Evolutionary conservation across 2,329 filamentous ascomycete species (phyloP).

Genomic region (Xylariaceae sp.): DNA sequence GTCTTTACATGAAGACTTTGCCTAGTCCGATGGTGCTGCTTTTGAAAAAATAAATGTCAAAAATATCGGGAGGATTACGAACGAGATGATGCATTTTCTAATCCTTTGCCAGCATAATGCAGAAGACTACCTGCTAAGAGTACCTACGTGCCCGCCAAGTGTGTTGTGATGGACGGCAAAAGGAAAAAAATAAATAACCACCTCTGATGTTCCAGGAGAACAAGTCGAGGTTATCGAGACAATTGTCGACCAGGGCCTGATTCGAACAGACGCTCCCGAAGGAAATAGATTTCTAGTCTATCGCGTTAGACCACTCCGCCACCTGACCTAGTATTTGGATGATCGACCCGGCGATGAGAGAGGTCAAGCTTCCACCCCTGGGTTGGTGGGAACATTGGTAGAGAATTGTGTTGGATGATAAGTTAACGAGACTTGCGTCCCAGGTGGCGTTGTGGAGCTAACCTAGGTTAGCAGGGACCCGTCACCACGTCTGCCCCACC

Average conservation of each 20-base stretch:
- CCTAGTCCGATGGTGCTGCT: too few species aligned
- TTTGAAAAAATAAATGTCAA: too few species aligned
- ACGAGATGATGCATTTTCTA: too few species aligned
- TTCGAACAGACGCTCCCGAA: constrained; percentile 13
- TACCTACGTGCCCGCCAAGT: too few species aligned
- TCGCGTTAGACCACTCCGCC: constrained; percentile 7
- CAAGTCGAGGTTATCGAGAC: background rate
- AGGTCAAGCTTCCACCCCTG: background rate
- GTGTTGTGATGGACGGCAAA: too few species aligned
- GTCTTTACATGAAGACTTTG: too few species aligned
- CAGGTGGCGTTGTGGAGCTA: background rate
- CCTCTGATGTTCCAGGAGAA: background rate
- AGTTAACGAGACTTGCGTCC: background rate
- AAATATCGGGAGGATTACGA: too few species aligned
- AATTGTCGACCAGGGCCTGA: constrained; percentile 8
- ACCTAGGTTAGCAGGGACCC: background rate
- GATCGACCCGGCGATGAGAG: background rate
- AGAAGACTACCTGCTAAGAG: too few species aligned
- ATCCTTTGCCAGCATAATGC: too few species aligned
- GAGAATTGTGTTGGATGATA: too few species aligned
- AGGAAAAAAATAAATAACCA: background rate
- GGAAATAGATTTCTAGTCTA: constrained; percentile 11
- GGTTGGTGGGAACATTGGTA: too few species aligned
- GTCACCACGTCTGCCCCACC: constrained; percentile 24
- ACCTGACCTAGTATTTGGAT: constrained; percentile 1